Evolutionary conservation across 2,329 filamentous ascomycete genomes (phyloP).

Genomic region (Sporothrix pseudoabietina): DNA sequence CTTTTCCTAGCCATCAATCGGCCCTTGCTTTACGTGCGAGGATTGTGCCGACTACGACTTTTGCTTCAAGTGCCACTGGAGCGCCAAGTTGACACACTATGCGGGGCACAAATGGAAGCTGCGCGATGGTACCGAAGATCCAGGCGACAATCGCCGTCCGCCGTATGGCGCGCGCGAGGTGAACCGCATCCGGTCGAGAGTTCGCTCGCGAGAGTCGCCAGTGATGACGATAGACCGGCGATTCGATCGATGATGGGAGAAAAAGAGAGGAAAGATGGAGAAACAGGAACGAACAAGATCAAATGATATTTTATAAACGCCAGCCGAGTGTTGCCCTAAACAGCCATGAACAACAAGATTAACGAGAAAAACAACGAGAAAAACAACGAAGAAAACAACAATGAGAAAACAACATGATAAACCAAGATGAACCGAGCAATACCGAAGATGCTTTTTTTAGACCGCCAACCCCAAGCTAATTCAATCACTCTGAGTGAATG

Average conservation of each 20-base stretch:
- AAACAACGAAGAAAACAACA: not conserved
- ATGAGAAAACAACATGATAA: not conserved
- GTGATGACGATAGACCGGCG: not conserved
- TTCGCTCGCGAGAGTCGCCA: not conserved
- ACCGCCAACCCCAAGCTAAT: not conserved
- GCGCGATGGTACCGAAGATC: not conserved
- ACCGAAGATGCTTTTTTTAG: slow-evolving; percentile 3
- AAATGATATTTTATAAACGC: slow-evolving; percentile 25
- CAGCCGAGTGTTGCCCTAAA: not conserved
- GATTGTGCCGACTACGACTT: slow-evolving; percentile 15
- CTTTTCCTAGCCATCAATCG: not conserved
- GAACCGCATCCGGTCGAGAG: not conserved
- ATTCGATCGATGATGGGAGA: not conserved
- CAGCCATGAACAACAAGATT: not conserved
- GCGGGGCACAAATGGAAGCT: not conserved
- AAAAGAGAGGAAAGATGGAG: not conserved
- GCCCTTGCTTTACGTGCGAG: slow-evolving; percentile 15
- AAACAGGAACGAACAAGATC: not conserved
- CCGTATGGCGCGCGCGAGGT: not conserved
- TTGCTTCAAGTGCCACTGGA: slow-evolving; percentile 25
- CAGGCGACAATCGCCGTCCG: slow-evolving; percentile 5
- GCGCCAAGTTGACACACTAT: slow-evolving; percentile 1
- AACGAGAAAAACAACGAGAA: not conserved
- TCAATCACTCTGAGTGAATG: not conserved
- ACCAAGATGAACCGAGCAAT: not conserved